Percentiles rank a stretch among this genome's conserved stretches.
These are phyloP conservation scores for Leccinellum luteum DNA, from an alignment of 768 basidiomycete genomes.

Conservation along the genomic window DNA sequence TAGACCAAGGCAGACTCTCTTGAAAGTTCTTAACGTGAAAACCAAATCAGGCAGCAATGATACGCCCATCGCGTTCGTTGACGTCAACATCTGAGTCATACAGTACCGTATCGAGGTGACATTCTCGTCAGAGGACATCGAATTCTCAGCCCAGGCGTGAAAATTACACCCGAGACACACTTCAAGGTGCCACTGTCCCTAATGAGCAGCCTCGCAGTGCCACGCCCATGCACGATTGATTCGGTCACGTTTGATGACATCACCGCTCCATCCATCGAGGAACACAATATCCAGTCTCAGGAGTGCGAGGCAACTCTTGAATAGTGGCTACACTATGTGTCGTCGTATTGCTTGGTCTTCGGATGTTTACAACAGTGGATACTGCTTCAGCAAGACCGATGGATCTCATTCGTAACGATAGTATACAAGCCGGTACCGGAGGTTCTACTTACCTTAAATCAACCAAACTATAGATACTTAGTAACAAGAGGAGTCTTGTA, in stretches of 20 bases:
- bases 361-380: conserved; percentile 18
- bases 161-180: conserved; percentile 18
- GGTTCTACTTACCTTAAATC: no score
- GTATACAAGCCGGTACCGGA: conserved; percentile 20
- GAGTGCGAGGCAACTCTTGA: conserved; percentile 32
- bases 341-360: conserved; percentile 1
- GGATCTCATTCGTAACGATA: conserved; percentile 34
- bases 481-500: no score
- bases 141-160: conserved; percentile 29
- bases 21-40: conserved; percentile 24
- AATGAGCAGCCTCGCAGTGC: conserved; percentile 36
- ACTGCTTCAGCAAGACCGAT: conserved; percentile 35
- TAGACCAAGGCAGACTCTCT: conserved; percentile 21
- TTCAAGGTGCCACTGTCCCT: conserved; percentile 24
- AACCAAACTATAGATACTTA: no score
- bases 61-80: conserved; percentile 20
- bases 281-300: conserved; percentile 30
- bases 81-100: conserved; percentile 36
- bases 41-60: conserved; percentile 21
- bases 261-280: conserved; percentile 28
- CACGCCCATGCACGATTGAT: conserved; percentile 37
- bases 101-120: conserved; percentile 32
- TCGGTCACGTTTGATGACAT: conserved; percentile 30
- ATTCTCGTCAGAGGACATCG: conserved; percentile 32
- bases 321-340: conserved; percentile 39